Evolutionary conservation across 495 filamentous ascomycete genomes (phyloP), one percentile per base, ranked within the genome.

Genomic region (Margaritispora aquatica): DNA sequence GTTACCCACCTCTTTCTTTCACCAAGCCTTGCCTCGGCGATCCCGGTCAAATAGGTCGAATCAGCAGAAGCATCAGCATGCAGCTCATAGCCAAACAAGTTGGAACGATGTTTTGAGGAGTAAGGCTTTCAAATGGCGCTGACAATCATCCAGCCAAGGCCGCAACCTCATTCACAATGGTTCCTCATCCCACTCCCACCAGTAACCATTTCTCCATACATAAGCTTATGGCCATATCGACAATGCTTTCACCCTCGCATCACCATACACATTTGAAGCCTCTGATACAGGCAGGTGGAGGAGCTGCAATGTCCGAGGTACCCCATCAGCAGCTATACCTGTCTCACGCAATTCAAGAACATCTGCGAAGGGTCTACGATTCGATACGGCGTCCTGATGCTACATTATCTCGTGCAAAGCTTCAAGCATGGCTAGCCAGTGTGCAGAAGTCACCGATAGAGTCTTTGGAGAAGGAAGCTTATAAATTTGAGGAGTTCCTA

Each of bases 401-500:
- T 7, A 9, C 7, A 13, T 59, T 69, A 19, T 47, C 66, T 1
- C 29, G 55, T 2, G 47, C 29, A 10, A 46, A 36, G 23, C 60
- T 69, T 24, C 44, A 53, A 24, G 48, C 52, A 0, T 69, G 67
- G 61, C 51, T 69, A n/a, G 21, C 54, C 2, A 56, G 24, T 15
- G 58, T 61, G 11, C 66, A 69, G 36, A 24, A 49, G n/a, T 53
- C 53, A 41, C n/a, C 26, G 27, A 61, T 64, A 8, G 19, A 21
- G 21, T 20, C 31, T 8, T 51, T 63, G 13, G 59, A 64, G 0
- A 55, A 63, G 26, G 61, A 69, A 21, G 51, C 51, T 54, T 69
- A 64, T 56, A 62, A 58, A 27, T 69, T 64, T 51, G 63, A 65
- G 34, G 34, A 64, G 36, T 69, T 69, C 47, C 41, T 69, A 34